These are phyloP conservation scores for Tylopilus cervinicoccineus DNA, from an alignment of 768 basidiomycete genomes.

Conservation along the genomic window DNA sequence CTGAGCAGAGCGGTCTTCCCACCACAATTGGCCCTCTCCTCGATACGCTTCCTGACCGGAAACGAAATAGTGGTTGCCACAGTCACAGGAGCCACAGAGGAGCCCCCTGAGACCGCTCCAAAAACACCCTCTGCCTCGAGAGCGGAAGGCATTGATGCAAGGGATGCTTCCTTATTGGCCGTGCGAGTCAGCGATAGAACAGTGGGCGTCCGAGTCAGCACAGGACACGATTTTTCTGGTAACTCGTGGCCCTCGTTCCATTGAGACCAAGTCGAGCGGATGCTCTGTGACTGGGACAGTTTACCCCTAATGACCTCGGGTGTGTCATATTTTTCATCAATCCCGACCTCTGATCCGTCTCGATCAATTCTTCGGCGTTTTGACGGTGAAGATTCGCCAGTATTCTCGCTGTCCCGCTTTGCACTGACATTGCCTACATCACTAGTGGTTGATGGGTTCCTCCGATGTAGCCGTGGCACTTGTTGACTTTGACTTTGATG, in stretches of 20 bases:
- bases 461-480: not conserved
- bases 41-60: conserved; percentile 16
- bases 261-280: not conserved
- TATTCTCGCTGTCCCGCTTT: conserved; percentile 5
- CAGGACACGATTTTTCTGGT: not conserved
- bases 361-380: conserved; percentile 19
- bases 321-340: not conserved
- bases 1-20: conserved; percentile 5
- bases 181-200: not conserved
- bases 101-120: not conserved
- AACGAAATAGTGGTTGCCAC: conserved; percentile 17
- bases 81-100: not conserved
- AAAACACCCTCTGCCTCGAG: not conserved
- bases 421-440: not conserved
- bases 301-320: not conserved
- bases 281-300: not conserved
- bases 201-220: not conserved
- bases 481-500: not conserved
- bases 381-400: not conserved
- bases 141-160: not conserved
- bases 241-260: not conserved
- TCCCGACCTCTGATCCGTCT: not conserved
- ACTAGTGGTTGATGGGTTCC: not conserved
- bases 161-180: not conserved
- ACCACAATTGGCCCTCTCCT: not conserved